Percentiles rank a stretch among this genome's conserved stretches.
Conservation (phyloP, 306 rosid species). For the Carpinus fangiana region DNA sequence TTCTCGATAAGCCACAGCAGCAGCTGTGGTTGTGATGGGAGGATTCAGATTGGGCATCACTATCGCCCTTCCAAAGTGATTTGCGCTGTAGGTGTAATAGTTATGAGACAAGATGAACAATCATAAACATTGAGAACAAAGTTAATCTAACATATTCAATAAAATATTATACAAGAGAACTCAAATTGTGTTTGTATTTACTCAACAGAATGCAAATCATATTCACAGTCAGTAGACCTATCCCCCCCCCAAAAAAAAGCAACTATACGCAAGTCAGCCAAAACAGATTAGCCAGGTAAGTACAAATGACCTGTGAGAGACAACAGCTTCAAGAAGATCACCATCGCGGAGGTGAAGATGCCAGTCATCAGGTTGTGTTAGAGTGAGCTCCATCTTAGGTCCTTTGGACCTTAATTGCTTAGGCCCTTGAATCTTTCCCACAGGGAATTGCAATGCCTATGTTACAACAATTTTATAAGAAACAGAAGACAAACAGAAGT, state of each 20-base stretch:
- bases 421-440: conserved; percentile 30
- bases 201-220: too few relatives aligned
- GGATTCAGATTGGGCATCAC: conserved; percentile 97
- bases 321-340: conserved; percentile 69
- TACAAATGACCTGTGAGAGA: conserved; percentile 62
- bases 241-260: neutral
- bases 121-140: neutral
- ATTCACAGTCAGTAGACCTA: neutral
- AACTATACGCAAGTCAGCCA: neutral
- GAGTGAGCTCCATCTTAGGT: conserved; percentile 71
- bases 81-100: conserved; percentile 50
- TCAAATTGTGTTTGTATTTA: neutral
- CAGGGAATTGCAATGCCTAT: conserved; percentile 34
- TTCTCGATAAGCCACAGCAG: conserved; percentile 70
- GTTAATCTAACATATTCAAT: neutral
- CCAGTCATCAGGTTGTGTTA: conserved; percentile 91
- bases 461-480: conserved; percentile 14
- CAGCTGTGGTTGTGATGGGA: conserved; percentile 65
- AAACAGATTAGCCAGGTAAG: neutral
- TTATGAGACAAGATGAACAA: conserved; percentile 19
- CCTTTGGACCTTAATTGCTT: conserved; percentile 29
- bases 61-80: conserved; percentile 78
- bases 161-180: neutral
- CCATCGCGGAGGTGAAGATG: conserved; percentile 95
- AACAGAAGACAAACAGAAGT: too few relatives aligned